Percentiles rank a stretch among this genome's conserved stretches.
phyloP scores from a whole-genome alignment of 345 rosid species.

The Brassica carinata region DNA sequence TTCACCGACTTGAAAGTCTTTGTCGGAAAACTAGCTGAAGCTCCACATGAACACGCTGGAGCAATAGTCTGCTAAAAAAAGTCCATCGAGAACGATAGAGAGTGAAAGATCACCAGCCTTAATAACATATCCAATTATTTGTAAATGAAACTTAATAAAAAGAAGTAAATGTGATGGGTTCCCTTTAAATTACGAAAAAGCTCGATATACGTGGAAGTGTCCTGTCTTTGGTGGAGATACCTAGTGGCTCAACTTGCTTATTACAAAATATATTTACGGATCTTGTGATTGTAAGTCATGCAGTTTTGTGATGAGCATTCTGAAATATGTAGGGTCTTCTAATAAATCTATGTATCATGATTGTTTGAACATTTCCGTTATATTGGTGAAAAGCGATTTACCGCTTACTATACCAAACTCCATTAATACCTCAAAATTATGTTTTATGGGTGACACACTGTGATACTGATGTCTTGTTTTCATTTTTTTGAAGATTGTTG shows the following conservation, averaged over 20 bases:
- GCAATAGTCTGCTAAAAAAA: no score
- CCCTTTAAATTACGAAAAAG: neutral
- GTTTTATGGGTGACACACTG: neutral
- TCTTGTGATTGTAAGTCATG: conserved; percentile 12
- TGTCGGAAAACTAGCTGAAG: no score
- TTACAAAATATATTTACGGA: conserved; percentile 3
- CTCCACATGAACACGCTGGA: no score
- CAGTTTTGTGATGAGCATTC: conserved; percentile 16
- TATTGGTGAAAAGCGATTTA: conserved; percentile 21
- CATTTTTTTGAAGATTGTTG: neutral
- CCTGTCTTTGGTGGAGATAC: conserved; percentile 13
- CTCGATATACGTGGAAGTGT: conserved; percentile 5
- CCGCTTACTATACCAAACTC: neutral
- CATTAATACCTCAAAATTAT: conserved; percentile 10
- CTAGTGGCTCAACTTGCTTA: conserved; percentile 23
- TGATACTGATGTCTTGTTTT: neutral
- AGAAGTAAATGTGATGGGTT: conserved; percentile 14
- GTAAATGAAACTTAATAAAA: conserved; percentile 2
- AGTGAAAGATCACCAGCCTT: no score
- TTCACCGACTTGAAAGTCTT: no score
- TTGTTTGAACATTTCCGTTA: conserved; percentile 16
- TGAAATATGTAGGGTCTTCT: conserved; percentile 25
- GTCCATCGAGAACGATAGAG: no score
- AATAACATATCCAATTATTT: neutral
- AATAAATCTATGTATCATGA: conserved; percentile 30